Evolutionary conservation across 1,284 basidiomycete species (phyloP), one percentile per base, ranked within the genome.

Genomic region (Marasmius oreades): DNA sequence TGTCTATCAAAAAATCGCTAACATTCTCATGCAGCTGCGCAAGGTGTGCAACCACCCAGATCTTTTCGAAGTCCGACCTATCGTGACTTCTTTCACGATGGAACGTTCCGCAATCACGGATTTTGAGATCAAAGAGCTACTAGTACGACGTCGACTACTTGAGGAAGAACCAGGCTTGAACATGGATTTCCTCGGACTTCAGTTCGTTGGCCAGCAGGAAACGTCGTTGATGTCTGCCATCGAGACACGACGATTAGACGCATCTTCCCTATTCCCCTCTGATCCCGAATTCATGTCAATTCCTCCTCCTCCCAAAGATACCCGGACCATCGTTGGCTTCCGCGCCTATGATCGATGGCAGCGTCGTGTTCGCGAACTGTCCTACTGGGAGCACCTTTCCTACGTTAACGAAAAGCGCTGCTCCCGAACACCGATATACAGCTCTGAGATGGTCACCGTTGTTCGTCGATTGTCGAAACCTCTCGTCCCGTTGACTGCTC

Each of bases 31-130:
- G 95, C 96, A 98, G 69, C 79, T 97, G 20, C 84, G 93, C 52
- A 95, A 95, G 73, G 93, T 95, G 39, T 96, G 95, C 77, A 97
- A 97, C 65, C 95, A 98, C 68, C 95, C 95, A 0, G 92, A 98
- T 68, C 77, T 98, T 22, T 98, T 98, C 70, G 96, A 98, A 72
- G 91, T 96, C 18, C 84, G 95, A 43, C 94, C 94, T 0, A 93
- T 98, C 63, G 84, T 93, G 45, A 98, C 95, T 1, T 94, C 93
- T 6, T 96, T 98, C 69, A 86, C 90, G 0, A 93, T 95, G 88
- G 73, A 81, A 36, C 82, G 85, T 28, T 91, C 92, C 22, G 92
- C 90, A 3, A 77, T 90, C 20, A 86, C 88, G 16, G 90, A 92
- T 60, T 98, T 85, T 66, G 92, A 95, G 73, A 92, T 95, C 72